A percentile compares a stretch with the other conserved stretches of the same genome.
phyloP scores from a whole-genome alignment of 495 filamentous ascomycete species.

The Neurospora sp. region DNA sequence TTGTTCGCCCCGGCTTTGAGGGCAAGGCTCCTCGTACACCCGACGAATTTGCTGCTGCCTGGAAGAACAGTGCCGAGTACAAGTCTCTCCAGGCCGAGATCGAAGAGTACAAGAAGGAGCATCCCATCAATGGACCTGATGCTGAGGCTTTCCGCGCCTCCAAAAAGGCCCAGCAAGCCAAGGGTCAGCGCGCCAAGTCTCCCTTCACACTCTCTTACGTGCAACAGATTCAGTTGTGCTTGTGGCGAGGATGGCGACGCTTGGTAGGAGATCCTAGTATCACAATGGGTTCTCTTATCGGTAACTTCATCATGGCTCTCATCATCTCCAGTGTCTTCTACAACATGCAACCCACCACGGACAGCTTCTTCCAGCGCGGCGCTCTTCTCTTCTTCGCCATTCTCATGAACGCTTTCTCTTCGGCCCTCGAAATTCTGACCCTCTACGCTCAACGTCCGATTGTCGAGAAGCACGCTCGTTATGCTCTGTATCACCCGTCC shows the following conservation, averaged over 20 bases:
- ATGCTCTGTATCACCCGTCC: constrained; percentile 87
- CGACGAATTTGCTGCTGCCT: constrained; percentile 64
- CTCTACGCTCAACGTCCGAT: constrained; percentile 82
- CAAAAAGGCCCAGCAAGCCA: constrained; percentile 56
- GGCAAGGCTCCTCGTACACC: constrained; percentile 56
- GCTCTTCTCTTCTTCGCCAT: constrained; percentile 82
- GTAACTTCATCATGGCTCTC: constrained; percentile 63
- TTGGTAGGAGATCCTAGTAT: constrained; percentile 63
- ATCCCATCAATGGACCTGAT: constrained; percentile 53
- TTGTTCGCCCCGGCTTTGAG: constrained; percentile 55
- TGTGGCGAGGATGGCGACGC: constrained; percentile 61
- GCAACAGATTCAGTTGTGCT: constrained; percentile 64
- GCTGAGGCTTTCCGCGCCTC: constrained; percentile 60
- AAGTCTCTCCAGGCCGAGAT: constrained; percentile 57
- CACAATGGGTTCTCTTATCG: constrained; percentile 58
- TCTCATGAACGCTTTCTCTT: constrained; percentile 76
- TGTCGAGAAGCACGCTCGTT: constrained; percentile 83
- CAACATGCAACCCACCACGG: constrained; percentile 51
- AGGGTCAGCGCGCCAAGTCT: constrained; percentile 48
- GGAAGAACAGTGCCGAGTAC: constrained; percentile 66
- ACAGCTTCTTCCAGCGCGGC: constrained; percentile 69
- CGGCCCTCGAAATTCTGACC: constrained; percentile 69
- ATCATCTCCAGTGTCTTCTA: constrained; percentile 79
- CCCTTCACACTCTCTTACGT: constrained; percentile 67
- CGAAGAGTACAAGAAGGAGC: constrained; percentile 52